phyloP scores from a whole-genome alignment of 768 basidiomycete species.

The Leucocoprinus sp. region DNA sequence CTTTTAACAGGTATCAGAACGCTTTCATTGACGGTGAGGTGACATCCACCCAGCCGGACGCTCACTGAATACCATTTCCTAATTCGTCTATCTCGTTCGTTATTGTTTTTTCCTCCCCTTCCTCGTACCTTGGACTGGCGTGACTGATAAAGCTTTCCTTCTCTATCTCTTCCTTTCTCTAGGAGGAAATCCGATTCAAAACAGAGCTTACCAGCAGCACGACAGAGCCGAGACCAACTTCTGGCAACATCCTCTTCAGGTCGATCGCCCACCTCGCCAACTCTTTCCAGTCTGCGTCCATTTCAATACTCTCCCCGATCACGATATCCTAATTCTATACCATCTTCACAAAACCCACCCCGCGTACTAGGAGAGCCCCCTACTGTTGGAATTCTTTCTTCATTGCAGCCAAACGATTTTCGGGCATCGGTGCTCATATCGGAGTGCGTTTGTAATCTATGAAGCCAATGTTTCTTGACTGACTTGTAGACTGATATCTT shows the following conservation, averaged over 20 bases:
- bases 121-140: slow-evolving; percentile 2
- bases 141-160: neutral
- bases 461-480: neutral
- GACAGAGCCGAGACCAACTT: slow-evolving; percentile 25
- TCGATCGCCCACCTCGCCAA: neutral
- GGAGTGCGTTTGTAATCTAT: slow-evolving; percentile 48
- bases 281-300: neutral
- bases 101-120: slow-evolving; percentile 17
- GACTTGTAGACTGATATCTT: neutral
- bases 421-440: slow-evolving; percentile 81
- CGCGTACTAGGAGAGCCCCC: neutral
- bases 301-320: neutral
- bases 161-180: slow-evolving; percentile 3
- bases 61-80: slow-evolving; percentile 12
- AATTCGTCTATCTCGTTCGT: slow-evolving; percentile 17
- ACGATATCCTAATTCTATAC: neutral
- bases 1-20: slow-evolving; percentile 6
- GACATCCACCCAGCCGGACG: slow-evolving; percentile 1
- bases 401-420: slow-evolving; percentile 71
- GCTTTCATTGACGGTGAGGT: slow-evolving; percentile 6
- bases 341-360: slow-evolving; percentile 12
- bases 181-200: slow-evolving; percentile 78
- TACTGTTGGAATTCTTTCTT: slow-evolving; percentile 27
- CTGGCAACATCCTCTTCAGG: neutral
- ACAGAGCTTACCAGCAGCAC: slow-evolving; percentile 29